These are phyloP conservation scores for Apiospora rasikravindrae DNA, from an alignment of 2,329 filamentous ascomycete species.

Conservation along the genomic window DNA sequence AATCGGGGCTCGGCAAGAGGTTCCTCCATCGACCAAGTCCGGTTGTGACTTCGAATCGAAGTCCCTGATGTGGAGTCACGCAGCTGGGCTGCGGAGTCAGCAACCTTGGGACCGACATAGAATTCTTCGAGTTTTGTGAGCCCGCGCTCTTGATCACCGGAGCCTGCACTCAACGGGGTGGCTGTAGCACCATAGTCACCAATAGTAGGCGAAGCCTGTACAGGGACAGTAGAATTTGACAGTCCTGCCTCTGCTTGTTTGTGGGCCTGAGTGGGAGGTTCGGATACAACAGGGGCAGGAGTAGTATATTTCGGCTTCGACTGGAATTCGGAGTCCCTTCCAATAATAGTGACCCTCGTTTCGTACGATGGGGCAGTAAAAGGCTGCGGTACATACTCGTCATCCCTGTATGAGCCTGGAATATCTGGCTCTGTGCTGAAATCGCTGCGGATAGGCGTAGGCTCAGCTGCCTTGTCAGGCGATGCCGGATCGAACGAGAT, in stretches of 20 bases:
- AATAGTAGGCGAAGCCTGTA: background rate
- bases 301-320: conserved; percentile 18
- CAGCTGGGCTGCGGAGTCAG: conserved; percentile 29
- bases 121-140: conserved; percentile 39
- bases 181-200: background rate
- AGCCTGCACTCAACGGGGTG: conserved; percentile 29
- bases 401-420: conserved; percentile 42
- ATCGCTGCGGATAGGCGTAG: conserved; percentile 35
- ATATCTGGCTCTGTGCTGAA: conserved; percentile 31
- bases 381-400: conserved; percentile 48
- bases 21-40: conserved; percentile 27
- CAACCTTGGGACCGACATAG: conserved; percentile 37
- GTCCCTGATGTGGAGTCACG: conserved; percentile 26
- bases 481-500: conserved; percentile 46
- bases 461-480: conserved; percentile 30
- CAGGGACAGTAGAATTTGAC: background rate
- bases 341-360: conserved; percentile 56
- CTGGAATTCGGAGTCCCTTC: conserved; percentile 48
- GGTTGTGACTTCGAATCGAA: conserved; percentile 23
- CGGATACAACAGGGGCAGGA: background rate
- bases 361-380: conserved; percentile 45
- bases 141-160: conserved; percentile 30
- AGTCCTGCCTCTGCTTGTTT: background rate
- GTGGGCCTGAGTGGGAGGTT: background rate
- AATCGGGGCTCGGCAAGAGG: conserved; percentile 32